Evolutionary conservation across 495 filamentous ascomycete species (phyloP), one percentile per base, ranked within the genome.

Genomic region (Pyrenula aspistea): DNA sequence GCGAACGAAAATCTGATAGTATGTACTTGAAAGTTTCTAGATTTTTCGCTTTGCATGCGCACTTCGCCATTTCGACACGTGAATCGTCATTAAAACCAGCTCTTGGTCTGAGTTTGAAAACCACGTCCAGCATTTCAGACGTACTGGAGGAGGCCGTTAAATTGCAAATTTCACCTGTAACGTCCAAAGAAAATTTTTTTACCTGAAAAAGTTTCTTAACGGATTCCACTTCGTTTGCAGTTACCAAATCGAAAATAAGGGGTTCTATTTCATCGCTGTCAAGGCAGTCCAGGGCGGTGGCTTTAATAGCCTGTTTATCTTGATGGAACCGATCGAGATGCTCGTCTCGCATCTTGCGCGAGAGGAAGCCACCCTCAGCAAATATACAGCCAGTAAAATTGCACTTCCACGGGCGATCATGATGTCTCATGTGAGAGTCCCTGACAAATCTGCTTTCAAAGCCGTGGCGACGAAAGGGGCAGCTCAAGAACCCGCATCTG

Each of bases 371-470:
- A 21, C 24, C 51, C 8, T 59, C 47, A 22, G 51, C 51, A 24
- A 48, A 57, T 51, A 15, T 24, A 52, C 63, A 65, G 20, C 49
- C 49, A 11, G 63, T 22, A 24, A 50, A 15, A 24, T 53, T 53
- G 47, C 64, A 66, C 55, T 65, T 66, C 58, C 59, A 65, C 22
- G 61, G 64, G 15, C 25, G 53, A 22, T 63, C 54, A 48, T 64
- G 62, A 54, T 51, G 25, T 3, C 21, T 53, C 47, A 49, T 22
- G 49, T 64, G 61, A n/a, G 50, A 53, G 25, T 63, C 31, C 24
- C 61, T 52, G 23, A 52, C 10, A 2, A 23, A 51, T 36, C 54
- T 59, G 4, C 42, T 60, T 22, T 49, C 1, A 57, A 63, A 64
- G 21, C 59, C 62, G 47, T 59, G 53, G 15, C 57, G 62, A 23